Conservation (phyloP, 192 early-diverging fungal species). For the Lobosporangium transversale region DNA sequence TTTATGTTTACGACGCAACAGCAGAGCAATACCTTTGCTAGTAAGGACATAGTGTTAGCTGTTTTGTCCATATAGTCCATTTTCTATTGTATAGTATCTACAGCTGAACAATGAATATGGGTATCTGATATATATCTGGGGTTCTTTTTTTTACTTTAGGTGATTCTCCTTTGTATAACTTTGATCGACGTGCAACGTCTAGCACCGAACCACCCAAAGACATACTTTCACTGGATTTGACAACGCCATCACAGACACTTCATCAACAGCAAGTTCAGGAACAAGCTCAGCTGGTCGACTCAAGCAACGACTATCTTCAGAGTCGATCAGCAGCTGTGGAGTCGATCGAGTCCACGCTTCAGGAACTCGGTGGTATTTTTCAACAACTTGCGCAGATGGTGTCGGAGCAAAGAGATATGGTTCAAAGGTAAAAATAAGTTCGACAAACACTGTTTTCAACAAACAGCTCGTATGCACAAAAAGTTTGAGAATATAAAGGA, state of each 20-base stretch:
- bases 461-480: too few species aligned
- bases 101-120: too few species aligned
- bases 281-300: slow-evolving; percentile 68
- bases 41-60: slow-evolving; percentile 38
- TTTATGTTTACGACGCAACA: slow-evolving; percentile 74
- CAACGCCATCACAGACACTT: slow-evolving; percentile 53
- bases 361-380: slow-evolving; percentile 94
- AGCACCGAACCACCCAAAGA: slow-evolving; percentile 30
- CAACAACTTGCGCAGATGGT: slow-evolving; percentile 89
- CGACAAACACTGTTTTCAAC: too few species aligned
- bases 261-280: slow-evolving; percentile 73
- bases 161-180: slow-evolving; percentile 72
- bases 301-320: slow-evolving; percentile 86
- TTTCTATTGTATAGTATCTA: too few species aligned
- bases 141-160: slow-evolving; percentile 22
- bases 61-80: too few species aligned
- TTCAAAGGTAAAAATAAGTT: slow-evolving; percentile 71
- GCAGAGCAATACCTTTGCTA: slow-evolving; percentile 45
- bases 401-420: slow-evolving; percentile 87
- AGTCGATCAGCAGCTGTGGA: slow-evolving; percentile 91
- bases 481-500: neutral
- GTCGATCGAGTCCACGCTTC: slow-evolving; percentile 96
- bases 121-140: too few species aligned
- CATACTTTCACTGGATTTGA: slow-evolving; percentile 55
- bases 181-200: slow-evolving; percentile 53